Conservation (phyloP, 345 rosid genomes). For the Citrus inodora region DNA sequence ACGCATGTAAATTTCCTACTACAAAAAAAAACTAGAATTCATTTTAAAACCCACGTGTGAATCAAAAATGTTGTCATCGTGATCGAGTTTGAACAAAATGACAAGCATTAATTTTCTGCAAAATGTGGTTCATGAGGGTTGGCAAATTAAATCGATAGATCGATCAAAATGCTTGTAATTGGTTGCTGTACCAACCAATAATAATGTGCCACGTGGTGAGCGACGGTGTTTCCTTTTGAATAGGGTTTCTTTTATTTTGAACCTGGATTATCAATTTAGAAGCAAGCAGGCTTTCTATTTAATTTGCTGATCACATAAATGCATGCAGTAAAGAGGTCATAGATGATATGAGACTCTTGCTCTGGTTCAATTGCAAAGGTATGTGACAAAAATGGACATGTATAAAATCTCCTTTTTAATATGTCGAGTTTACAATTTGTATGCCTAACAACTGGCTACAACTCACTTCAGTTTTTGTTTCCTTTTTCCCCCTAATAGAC, state of each 20-base stretch:
- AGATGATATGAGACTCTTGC: neutral
- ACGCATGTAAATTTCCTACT: neutral
- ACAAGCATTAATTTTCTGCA: neutral
- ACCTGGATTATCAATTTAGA: neutral
- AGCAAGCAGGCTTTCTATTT: too few relatives aligned
- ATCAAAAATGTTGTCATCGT: neutral
- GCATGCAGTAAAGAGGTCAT: neutral
- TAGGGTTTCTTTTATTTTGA: neutral
- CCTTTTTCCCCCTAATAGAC: neutral
- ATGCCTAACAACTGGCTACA: neutral
- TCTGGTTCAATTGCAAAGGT: neutral
- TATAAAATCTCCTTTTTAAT: neutral
- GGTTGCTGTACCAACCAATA: too few relatives aligned
- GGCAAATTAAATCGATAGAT: neutral
- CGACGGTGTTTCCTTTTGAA: slow-evolving; percentile 4
- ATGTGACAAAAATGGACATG: neutral
- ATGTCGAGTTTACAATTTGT: neutral
- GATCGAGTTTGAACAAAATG: neutral
- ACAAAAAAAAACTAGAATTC: too few relatives aligned
- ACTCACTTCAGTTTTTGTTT: neutral
- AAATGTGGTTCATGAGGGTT: neutral
- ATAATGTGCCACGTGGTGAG: neutral
- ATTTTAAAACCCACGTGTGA: neutral
- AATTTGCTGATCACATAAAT: neutral
- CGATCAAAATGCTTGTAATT: too few relatives aligned